A percentile compares a stretch with the other conserved stretches of the same genome.
These are phyloP conservation scores for Neurospora sp. DNA, from an alignment of 495 filamentous ascomycete species.

Conservation along the genomic window DNA sequence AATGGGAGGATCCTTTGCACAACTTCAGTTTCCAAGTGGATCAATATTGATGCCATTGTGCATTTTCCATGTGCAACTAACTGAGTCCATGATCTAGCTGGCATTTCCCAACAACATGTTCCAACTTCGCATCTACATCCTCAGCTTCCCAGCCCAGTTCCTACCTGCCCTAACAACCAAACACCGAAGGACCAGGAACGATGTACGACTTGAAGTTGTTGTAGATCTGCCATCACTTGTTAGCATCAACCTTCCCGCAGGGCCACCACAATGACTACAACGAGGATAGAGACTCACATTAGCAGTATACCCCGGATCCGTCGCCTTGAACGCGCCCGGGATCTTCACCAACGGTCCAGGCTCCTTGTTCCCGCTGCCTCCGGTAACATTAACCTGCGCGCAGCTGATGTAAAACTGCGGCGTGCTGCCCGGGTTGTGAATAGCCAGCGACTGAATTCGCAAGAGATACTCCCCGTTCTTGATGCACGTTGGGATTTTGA, in stretches of 20 bases:
- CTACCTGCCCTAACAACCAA: slow-evolving; percentile 5
- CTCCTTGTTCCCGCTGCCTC: slow-evolving; percentile 32
- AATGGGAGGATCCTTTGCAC: too few species aligned
- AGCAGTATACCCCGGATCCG: slow-evolving; percentile 43
- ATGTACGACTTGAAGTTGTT: slow-evolving; percentile 41
- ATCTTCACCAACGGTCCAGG: slow-evolving; percentile 40
- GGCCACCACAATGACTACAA: too few species aligned
- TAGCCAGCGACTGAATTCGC: slow-evolving; percentile 50
- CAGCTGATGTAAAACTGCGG: slow-evolving; percentile 49
- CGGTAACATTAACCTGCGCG: slow-evolving; percentile 47
- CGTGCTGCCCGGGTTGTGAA: slow-evolving; percentile 45
- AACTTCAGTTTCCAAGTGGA: too few species aligned
- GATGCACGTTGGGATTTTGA: slow-evolving; percentile 44
- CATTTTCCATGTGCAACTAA: not conserved
- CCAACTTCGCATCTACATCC: not conserved
- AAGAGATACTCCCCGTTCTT: slow-evolving; percentile 51
- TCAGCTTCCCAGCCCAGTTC: not conserved
- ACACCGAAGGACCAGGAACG: slow-evolving; percentile 38
- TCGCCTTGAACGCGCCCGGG: slow-evolving; percentile 44
- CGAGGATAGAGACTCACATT: slow-evolving; percentile 15
- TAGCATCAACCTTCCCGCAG: not conserved
- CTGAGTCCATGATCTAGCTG: not conserved
- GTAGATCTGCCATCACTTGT: slow-evolving; percentile 29
- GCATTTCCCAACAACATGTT: not conserved
- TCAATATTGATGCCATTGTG: not conserved